phyloP scores from a whole-genome alignment of 371 early-diverging fungal species.

The Rhizomucor pusillus region DNA sequence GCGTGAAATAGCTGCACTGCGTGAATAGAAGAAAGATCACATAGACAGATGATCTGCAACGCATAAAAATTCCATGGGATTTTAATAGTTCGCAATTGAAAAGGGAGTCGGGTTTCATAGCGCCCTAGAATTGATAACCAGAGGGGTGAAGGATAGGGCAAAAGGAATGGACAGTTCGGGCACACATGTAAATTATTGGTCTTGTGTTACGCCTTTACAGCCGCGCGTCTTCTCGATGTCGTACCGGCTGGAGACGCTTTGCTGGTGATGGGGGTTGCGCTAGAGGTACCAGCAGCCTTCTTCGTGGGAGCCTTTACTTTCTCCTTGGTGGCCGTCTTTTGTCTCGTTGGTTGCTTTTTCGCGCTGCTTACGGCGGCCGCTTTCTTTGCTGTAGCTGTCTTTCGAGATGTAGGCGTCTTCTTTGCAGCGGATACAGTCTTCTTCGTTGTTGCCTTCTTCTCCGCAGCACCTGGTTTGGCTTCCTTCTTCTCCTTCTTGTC shows the following conservation, averaged over 20 bases:
- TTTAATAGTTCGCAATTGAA: too few relatives aligned
- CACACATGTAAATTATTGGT: too few relatives aligned
- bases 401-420: constrained; percentile 34
- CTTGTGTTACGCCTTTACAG: constrained; percentile 7
- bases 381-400: constrained; percentile 39
- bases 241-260: constrained; percentile 14
- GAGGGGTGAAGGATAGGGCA: too few relatives aligned
- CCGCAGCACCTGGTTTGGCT: not conserved
- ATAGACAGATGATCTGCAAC: too few relatives aligned
- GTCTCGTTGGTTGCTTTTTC: constrained; percentile 3
- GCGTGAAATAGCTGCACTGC: constrained; percentile 34
- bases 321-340: constrained; percentile 5
- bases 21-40: not conserved
- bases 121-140: too few relatives aligned
- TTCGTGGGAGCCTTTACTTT: constrained; percentile 25
- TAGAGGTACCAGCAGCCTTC: constrained; percentile 36
- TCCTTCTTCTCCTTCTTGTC: constrained; percentile 27
- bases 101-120: too few relatives aligned
- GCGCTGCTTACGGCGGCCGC: constrained; percentile 1
- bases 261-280: constrained; percentile 47
- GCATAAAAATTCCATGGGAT: too few relatives aligned
- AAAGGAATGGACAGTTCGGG: too few relatives aligned
- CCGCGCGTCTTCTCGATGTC: constrained; percentile 2
- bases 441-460: constrained; percentile 12
- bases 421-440: constrained; percentile 38